Percentiles rank a stretch among this genome's conserved stretches.
Evolutionary conservation across 2,329 filamentous ascomycete species (phyloP).

Genomic region (Escovopsis weberi): DNA sequence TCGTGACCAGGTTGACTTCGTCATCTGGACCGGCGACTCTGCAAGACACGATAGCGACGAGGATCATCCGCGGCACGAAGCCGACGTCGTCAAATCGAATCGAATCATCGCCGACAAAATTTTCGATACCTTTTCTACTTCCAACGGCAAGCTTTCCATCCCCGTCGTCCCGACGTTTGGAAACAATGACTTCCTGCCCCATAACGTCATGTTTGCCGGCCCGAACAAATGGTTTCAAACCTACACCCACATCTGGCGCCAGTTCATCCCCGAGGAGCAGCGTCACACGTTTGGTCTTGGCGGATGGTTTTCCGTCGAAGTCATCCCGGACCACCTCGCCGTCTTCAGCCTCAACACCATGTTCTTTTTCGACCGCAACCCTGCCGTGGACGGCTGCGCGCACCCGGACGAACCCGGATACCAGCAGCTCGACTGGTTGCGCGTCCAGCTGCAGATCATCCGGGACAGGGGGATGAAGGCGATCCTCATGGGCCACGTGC

Average conservation of each 20-base stretch:
- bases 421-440: slow-evolving; percentile 91
- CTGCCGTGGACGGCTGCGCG: slow-evolving; percentile 81
- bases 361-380: slow-evolving; percentile 90
- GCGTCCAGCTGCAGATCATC: slow-evolving; percentile 72
- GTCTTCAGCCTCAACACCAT: slow-evolving; percentile 93
- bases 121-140: slow-evolving; percentile 53
- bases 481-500: slow-evolving; percentile 87
- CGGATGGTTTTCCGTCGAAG: slow-evolving; percentile 90
- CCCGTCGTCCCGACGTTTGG: slow-evolving; percentile 84
- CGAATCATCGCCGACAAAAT: slow-evolving; percentile 63
- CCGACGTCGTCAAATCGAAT: slow-evolving; percentile 69
- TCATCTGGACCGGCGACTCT: slow-evolving; percentile 86
- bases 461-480: slow-evolving; percentile 81
- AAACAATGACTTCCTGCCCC: slow-evolving; percentile 94
- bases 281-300: slow-evolving; percentile 81
- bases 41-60: slow-evolving; percentile 84
- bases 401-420: slow-evolving; percentile 71
- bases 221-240: slow-evolving; percentile 75
- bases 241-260: slow-evolving; percentile 66
- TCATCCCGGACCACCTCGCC: slow-evolving; percentile 70
- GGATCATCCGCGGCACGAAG: slow-evolving; percentile 55
- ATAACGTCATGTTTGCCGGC: slow-evolving; percentile 79
- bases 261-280: slow-evolving; percentile 85
- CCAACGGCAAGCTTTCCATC: slow-evolving; percentile 44
- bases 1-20: slow-evolving; percentile 70